These are phyloP conservation scores for Gamarada debralockiae DNA, from an alignment of 495 filamentous ascomycete genomes.

Conservation along the genomic window DNA sequence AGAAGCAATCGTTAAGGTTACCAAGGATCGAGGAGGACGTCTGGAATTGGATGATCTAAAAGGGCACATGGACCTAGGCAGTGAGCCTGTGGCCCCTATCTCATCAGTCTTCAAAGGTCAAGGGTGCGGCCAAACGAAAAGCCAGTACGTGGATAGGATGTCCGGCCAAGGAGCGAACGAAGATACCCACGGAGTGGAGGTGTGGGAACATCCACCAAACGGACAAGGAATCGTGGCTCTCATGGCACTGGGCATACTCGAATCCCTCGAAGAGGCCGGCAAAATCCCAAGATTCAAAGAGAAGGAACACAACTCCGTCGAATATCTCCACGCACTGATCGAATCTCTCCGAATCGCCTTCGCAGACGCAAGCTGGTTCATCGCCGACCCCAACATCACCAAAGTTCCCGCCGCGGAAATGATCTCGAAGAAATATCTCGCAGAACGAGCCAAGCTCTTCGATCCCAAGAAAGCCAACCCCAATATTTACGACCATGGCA, in stretches of 20 bases:
- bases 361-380: constrained; percentile 84
- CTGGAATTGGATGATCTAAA: constrained; percentile 77
- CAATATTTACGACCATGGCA: constrained; percentile 57
- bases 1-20: constrained; percentile 71
- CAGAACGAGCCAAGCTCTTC: constrained; percentile 68
- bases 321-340: constrained; percentile 85
- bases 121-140: constrained; percentile 44
- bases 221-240: constrained; percentile 94
- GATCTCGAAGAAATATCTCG: constrained; percentile 59
- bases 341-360: constrained; percentile 91
- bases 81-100: constrained; percentile 77
- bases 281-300: constrained; percentile 65
- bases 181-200: constrained; percentile 59
- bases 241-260: constrained; percentile 88
- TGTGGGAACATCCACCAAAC: constrained; percentile 99
- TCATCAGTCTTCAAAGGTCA: constrained; percentile 73
- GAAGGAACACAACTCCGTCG: constrained; percentile 69
- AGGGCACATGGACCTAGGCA: constrained; percentile 68
- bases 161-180: constrained; percentile 38
- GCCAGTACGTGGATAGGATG: constrained; percentile 36
- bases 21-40: constrained; percentile 71
- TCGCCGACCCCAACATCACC: constrained; percentile 72
- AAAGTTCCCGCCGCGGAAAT: constrained; percentile 62
- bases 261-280: constrained; percentile 70
- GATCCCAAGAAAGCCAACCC: constrained; percentile 46